Base-by-base conservation (phyloP, 2,329 filamentous ascomycete species). In the Colletotrichum viniferum region DNA sequence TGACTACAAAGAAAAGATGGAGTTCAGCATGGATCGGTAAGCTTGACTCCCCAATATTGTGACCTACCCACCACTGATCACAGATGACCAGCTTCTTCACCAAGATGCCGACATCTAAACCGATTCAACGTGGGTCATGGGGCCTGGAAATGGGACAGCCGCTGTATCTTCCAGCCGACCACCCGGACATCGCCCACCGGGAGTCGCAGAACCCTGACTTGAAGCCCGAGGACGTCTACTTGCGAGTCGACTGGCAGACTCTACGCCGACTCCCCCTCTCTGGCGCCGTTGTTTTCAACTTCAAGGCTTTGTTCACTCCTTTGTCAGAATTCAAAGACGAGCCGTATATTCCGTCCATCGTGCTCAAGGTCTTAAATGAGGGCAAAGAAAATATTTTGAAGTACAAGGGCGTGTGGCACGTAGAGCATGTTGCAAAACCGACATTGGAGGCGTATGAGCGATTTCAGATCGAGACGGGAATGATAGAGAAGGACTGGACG, bases 241-340 rank as follows among this genome's bases (percentile, higher is more conserved):
- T 98, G 2, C 90, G 95, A 6, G 95, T 97, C 3, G 95, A 98
- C 82, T 97, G 95, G 94, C 96, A 98, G 84, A 98, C 95, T 0
- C 86, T 98, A 5, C 91, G 95, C 3, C 91, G 95, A 4, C 85
- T 98, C 0, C 95, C 95, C 0, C 86, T 98, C 0, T 95, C 93
- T 0, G 94, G 91, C 0, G 93, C 90, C 0, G 87, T 98, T 2
- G 90, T 95, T 0, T 98, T 98, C 86, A 97, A 97, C 83, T 98
- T 96, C 90, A 97, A 96, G 81, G 95, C 94, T 0, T 83, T 97
- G 0, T 97, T 97, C 83, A 97, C 95, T 0, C 94, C 94, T 0
- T 82, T 98, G 0, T 82, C 88, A 1, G 91, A 94, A 77, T 92
- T 97, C 73, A 86, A 90, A 4, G 88, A 94, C 72, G 95, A 98